A percentile compares a stretch with the other conserved stretches of the same genome.
Evolutionary conservation across 345 rosid species (phyloP).

Genomic region (Brassica juncea): DNA sequence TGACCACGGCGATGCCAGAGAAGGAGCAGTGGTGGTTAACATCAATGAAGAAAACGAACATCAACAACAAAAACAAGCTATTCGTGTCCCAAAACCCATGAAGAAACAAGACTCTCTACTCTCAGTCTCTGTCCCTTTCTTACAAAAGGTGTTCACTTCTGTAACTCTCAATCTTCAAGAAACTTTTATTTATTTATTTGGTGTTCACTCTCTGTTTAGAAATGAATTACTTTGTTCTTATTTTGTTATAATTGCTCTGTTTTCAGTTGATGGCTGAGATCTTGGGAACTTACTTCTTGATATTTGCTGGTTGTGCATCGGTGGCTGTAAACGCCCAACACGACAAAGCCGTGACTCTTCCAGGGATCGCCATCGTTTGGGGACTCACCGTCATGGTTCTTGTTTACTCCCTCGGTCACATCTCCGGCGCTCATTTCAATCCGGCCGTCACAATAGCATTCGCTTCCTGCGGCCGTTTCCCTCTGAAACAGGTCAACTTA

Average conservation of each 20-base stretch:
- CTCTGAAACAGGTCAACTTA: constrained; percentile 62
- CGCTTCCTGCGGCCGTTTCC: constrained; percentile 79
- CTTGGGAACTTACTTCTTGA: constrained; percentile 84
- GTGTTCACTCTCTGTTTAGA: not conserved
- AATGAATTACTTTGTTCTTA: not conserved
- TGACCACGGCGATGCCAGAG: constrained; percentile 32
- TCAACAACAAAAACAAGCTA: constrained; percentile 30
- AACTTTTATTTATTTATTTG: not conserved
- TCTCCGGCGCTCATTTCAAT: constrained; percentile 97
- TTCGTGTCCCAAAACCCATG: constrained; percentile 6
- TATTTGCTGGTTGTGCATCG: constrained; percentile 83
- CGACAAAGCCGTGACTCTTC: constrained; percentile 65
- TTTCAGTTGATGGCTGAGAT: constrained; percentile 73
- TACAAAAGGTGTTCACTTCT: constrained; percentile 65
- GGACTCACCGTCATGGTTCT: constrained; percentile 89
- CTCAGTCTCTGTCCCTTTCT: constrained; percentile 63
- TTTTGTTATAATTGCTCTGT: not conserved
- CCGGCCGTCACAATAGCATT: constrained; percentile 95
- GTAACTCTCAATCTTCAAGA: not conserved
- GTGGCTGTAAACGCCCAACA: constrained; percentile 69
- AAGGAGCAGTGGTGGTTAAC: constrained; percentile 51
- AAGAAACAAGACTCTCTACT: constrained; percentile 47
- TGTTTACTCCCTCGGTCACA: constrained; percentile 83
- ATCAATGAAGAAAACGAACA: constrained; percentile 44
- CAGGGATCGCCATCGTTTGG: constrained; percentile 82